Evolutionary conservation across 1,284 basidiomycete species (phyloP).

Genomic region (Rhizoctonia solani): DNA sequence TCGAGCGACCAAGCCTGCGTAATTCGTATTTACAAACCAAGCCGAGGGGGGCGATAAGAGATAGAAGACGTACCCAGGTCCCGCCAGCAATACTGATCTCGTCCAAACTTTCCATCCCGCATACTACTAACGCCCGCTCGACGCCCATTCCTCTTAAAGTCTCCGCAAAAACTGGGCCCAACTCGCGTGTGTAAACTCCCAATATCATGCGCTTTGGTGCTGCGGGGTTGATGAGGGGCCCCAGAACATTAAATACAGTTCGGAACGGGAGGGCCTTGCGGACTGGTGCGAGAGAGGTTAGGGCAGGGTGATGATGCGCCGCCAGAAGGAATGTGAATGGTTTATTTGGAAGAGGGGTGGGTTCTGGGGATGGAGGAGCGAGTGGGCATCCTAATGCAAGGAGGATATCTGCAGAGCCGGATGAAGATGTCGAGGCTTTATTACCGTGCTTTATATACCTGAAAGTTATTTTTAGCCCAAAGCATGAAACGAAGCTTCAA

Average conservation of each 20-base stretch:
- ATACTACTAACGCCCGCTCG: constrained; percentile 87
- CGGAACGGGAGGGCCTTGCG: constrained; percentile 90
- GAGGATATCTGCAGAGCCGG: constrained; percentile 92
- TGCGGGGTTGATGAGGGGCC: constrained; percentile 93
- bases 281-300: constrained; percentile 83
- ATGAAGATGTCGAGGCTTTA: constrained; percentile 90
- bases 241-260: constrained; percentile 96
- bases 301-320: constrained; percentile 88
- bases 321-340: constrained; percentile 95
- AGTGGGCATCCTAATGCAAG: constrained; percentile 83
- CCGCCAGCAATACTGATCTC: constrained; percentile 93
- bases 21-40: constrained; percentile 56
- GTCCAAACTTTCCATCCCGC: constrained; percentile 89
- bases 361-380: constrained; percentile 63
- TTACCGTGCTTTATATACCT: constrained; percentile 75
- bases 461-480: not conserved
- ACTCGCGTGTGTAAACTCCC: constrained; percentile 82
- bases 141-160: constrained; percentile 55
- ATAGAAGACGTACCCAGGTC: constrained; percentile 81
- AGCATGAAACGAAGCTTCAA: constrained; percentile 40
- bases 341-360: constrained; percentile 59
- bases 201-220: constrained; percentile 84
- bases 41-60: constrained; percentile 60
- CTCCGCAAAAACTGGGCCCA: constrained; percentile 85
- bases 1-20: constrained; percentile 51